These are phyloP conservation scores for Phytophthora sp. DNA, from an alignment of 352 stramenopile species.

Conservation along the genomic window DNA sequence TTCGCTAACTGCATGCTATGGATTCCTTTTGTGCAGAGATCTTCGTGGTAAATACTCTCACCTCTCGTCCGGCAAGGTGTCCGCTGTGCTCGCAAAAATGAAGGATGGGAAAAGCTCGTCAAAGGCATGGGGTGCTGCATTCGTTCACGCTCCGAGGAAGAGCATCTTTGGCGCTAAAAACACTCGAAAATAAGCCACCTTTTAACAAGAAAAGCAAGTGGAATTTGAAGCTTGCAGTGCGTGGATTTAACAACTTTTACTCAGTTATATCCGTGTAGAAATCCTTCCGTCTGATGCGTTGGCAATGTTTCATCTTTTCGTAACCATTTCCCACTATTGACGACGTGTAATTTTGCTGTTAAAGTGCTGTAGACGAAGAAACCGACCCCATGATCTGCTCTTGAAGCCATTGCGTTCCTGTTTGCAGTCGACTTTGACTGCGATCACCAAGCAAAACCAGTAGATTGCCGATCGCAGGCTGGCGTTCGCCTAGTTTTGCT, in stretches of 20 bases:
- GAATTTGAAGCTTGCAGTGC: no score
- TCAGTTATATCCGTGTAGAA: not conserved
- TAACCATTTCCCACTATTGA: no score
- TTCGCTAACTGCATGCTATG: not conserved
- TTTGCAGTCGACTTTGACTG: constrained; percentile 3
- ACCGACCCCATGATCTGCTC: constrained; percentile 13
- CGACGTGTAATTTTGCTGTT: no score
- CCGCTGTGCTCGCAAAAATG: constrained; percentile 71
- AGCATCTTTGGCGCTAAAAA: constrained; percentile 64
- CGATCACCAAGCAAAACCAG: constrained; percentile 30
- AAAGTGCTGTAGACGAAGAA: constrained; percentile 5
- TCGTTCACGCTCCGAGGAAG: constrained; percentile 51
- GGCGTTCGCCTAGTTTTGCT: constrained; percentile 32
- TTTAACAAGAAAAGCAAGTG: not conserved
- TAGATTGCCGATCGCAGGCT: constrained; percentile 44
- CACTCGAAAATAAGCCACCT: constrained; percentile 63
- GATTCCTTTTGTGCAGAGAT: constrained; percentile 38
- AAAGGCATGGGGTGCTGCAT: constrained; percentile 53
- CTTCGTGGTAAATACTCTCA: constrained; percentile 67
- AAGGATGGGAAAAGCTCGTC: constrained; percentile 66
- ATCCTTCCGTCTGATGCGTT: not conserved
- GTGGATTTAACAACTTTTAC: no score
- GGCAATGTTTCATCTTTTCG: no score
- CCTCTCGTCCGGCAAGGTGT: constrained; percentile 69
- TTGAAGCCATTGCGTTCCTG: constrained; percentile 11